Base-by-base conservation (phyloP, 495 filamentous ascomycete genomes). In the Talaromyces stipitatus region DNA sequence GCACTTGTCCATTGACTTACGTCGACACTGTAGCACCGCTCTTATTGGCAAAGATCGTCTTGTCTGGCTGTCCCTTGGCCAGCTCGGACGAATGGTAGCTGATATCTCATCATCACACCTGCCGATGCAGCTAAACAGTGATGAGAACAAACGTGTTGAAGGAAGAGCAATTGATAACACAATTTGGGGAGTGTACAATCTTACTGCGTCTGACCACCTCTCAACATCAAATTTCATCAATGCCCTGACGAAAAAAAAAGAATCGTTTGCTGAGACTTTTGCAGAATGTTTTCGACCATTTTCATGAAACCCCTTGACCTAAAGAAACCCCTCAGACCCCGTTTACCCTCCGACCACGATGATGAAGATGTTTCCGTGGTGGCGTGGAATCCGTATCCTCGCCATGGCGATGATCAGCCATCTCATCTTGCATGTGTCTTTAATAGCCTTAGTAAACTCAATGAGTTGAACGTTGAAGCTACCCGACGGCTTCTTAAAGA, bases 321-420 rank as follows among this genome's bases (percentile, higher is more conserved):
- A 26, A 47, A 55, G 24, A 55, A 62, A 12, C 60, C 66, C 20
- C 36, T 32, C 20, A 57, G 59, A 52, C 50, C 65, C 9, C 62
- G 58, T 2, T 46, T 61, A 1, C 33, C 57, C 0, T 53, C 57
- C 6, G 61, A 64, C 24, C 54, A 61, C 22, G 30, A 62, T 4
- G 50, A 65, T n/a, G 58, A 66, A 16, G 30, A 62, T 4, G 45
- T 62, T 18, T 58, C 65, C 14, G 55, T 64, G 43, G 58, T 66
- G 28, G 41, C 61, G 3, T 77, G 74, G 74, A 63, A 29, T 5
- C 69, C 74, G 2, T 77, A 77, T 55, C 74, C 72, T 38, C 68
- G 65, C 10, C 50, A 38, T 11, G 72, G 70, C 28, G 62, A 72
- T 18, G 58, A 62, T 16, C 66, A 69, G 57, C 68, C 66, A 22